Conservation (phyloP, 75 land plant genomes). For the Selaginella tamariscina region DNA sequence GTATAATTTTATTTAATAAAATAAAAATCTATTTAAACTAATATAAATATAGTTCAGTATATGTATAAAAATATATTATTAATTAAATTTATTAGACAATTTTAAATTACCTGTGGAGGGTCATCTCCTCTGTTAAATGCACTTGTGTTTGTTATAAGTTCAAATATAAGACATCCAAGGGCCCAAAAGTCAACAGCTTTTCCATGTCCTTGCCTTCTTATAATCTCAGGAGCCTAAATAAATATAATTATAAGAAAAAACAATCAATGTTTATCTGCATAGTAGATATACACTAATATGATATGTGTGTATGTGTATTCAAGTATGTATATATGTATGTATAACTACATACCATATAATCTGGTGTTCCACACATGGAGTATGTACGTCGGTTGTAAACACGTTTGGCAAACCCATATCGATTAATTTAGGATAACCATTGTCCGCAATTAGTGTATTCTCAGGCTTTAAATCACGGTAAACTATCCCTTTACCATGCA, state of each 20-base stretch:
- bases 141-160: constrained; percentile 28
- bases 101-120: constrained; percentile 22
- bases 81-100: neutral
- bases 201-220: constrained; percentile 29
- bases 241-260: no score
- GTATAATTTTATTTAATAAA: neutral
- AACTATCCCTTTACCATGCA: constrained; percentile 20
- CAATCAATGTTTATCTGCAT: no score
- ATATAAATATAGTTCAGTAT: neutral
- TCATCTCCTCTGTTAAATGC: constrained; percentile 26
- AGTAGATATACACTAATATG: no score
- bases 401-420: constrained; percentile 17
- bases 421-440: constrained; percentile 29
- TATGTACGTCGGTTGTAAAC: constrained; percentile 22
- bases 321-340: no score
- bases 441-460: constrained; percentile 28
- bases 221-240: constrained; percentile 29
- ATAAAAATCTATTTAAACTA: neutral
- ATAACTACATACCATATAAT: no score
- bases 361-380: constrained; percentile 32
- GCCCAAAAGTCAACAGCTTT: constrained; percentile 30
- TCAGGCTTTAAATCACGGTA: constrained; percentile 33
- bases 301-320: no score
- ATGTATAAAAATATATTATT: neutral
- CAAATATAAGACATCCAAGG: constrained; percentile 28